Evolutionary conservation across 2,329 filamentous ascomycete species (phyloP).

Genomic region (Dactylellina leptospora): DNA sequence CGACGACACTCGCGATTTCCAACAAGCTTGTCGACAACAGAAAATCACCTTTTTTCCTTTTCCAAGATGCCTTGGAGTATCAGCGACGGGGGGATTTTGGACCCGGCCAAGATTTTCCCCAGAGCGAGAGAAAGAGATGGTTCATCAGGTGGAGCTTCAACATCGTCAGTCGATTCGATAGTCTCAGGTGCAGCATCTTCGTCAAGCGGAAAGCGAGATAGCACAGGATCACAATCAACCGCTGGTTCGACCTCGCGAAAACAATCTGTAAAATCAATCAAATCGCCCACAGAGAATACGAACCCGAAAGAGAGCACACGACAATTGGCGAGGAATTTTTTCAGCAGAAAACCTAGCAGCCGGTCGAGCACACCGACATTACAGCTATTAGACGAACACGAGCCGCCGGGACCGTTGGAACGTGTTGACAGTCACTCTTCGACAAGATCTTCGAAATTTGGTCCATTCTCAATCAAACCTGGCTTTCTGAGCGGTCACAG

Average conservation of each 20-base stretch:
- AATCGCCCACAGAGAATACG: constrained; percentile 47
- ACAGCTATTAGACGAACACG: constrained; percentile 36
- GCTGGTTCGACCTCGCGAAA: constrained; percentile 48
- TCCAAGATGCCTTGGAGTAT: constrained; percentile 50
- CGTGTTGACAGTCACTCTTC: constrained; percentile 45
- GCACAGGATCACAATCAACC: constrained; percentile 51
- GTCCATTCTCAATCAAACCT: constrained; percentile 49
- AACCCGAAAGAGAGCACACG: constrained; percentile 48
- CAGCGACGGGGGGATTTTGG: constrained; percentile 50
- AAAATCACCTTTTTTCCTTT: neutral
- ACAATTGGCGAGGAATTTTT: constrained; percentile 49
- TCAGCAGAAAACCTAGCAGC: constrained; percentile 52
- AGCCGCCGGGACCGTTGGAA: constrained; percentile 30
- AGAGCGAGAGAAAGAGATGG: constrained; percentile 50
- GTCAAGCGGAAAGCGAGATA: constrained; percentile 45
- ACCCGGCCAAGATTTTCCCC: constrained; percentile 43
- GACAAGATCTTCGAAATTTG: constrained; percentile 44
- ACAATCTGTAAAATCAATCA: constrained; percentile 36
- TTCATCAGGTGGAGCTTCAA: constrained; percentile 51
- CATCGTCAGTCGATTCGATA: constrained; percentile 50
- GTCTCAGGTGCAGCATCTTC: constrained; percentile 38
- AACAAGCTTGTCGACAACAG: constrained; percentile 13
- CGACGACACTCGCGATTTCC: constrained; percentile 19
- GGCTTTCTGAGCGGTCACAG: constrained; percentile 46
- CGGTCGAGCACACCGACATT: constrained; percentile 50